Evolutionary conservation across 2,329 filamentous ascomycete species (phyloP).

Genomic region (Arachnomyces sp.): DNA sequence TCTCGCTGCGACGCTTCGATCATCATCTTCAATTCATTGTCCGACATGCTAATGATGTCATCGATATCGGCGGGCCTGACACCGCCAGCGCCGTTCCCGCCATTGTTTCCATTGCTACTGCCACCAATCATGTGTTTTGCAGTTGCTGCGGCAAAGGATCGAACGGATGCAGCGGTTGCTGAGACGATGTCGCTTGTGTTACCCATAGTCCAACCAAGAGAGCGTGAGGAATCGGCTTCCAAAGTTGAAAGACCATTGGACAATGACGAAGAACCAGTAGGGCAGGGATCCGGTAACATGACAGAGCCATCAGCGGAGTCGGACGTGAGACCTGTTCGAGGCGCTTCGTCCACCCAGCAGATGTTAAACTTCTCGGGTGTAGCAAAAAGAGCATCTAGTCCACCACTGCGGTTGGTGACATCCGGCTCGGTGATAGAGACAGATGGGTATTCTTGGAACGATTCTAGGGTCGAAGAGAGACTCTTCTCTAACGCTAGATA

Average conservation of each 20-base stretch:
- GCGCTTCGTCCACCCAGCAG: slow-evolving; percentile 35
- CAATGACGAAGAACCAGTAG: slow-evolving; percentile 17
- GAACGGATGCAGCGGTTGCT: slow-evolving; percentile 27
- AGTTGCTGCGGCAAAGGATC: slow-evolving; percentile 29
- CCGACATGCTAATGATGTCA: slow-evolving; percentile 35
- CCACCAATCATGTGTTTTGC: slow-evolving; percentile 32
- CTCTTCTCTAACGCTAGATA: slow-evolving; percentile 39
- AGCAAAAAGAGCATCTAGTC: slow-evolving; percentile 38
- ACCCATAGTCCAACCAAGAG: slow-evolving; percentile 30
- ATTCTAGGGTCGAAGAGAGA: slow-evolving; percentile 22
- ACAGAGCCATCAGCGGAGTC: slow-evolving; percentile 17
- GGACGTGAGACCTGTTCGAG: slow-evolving; percentile 19
- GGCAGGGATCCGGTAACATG: slow-evolving; percentile 5
- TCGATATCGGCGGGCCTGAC: slow-evolving; percentile 23
- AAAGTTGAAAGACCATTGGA: slow-evolving; percentile 31
- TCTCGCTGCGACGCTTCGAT: slow-evolving; percentile 48
- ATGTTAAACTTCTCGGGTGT: slow-evolving; percentile 40
- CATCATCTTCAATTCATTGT: slow-evolving; percentile 33
- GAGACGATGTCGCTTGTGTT: slow-evolving; percentile 29
- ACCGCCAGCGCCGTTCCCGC: slow-evolving; percentile 13
- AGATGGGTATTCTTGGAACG: slow-evolving; percentile 32
- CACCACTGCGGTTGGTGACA: slow-evolving; percentile 36
- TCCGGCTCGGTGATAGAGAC: slow-evolving; percentile 32
- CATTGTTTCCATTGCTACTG: slow-evolving; percentile 21
- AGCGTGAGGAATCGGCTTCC: slow-evolving; percentile 32